Conservation (phyloP, 208 protist genomes). For the Leishmania braziliensis region DNA sequence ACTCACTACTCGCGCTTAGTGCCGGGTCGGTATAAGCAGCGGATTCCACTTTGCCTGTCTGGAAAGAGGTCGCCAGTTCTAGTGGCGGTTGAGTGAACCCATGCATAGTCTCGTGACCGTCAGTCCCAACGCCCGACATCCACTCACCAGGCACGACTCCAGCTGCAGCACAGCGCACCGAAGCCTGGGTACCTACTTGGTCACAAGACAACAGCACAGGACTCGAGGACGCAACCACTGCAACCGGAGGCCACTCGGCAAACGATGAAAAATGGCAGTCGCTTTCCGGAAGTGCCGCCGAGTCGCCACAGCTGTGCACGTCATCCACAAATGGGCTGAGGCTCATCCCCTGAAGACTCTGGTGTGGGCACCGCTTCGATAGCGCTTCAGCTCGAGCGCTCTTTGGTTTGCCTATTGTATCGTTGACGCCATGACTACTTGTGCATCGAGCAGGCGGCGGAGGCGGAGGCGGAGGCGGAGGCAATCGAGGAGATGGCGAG, state of each 20-base stretch:
- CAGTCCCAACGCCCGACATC: too few relatives aligned
- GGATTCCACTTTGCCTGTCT: not conserved
- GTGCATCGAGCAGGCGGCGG: not conserved
- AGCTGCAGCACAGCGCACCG: not conserved
- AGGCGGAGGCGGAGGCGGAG: not conserved
- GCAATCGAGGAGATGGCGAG: not conserved
- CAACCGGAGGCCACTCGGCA: not conserved
- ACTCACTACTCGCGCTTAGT: not conserved
- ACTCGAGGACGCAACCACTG: not conserved
- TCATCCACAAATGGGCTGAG: not conserved
- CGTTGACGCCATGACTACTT: not conserved
- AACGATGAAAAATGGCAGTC: not conserved
- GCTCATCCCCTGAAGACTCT: constrained; percentile 10
- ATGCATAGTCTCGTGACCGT: not conserved
- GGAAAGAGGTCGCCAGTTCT: not conserved
- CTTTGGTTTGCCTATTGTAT: not conserved
- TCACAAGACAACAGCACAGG: not conserved
- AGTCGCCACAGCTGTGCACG: not conserved
- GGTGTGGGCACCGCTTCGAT: not conserved
- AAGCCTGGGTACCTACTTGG: not conserved
- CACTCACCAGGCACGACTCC: not conserved
- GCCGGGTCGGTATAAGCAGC: not conserved
- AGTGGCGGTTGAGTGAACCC: not conserved
- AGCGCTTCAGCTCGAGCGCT: not conserved
- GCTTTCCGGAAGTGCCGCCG: not conserved